Base-by-base conservation (phyloP, 2,329 filamentous ascomycete genomes). In the Talaromyces sp. region DNA sequence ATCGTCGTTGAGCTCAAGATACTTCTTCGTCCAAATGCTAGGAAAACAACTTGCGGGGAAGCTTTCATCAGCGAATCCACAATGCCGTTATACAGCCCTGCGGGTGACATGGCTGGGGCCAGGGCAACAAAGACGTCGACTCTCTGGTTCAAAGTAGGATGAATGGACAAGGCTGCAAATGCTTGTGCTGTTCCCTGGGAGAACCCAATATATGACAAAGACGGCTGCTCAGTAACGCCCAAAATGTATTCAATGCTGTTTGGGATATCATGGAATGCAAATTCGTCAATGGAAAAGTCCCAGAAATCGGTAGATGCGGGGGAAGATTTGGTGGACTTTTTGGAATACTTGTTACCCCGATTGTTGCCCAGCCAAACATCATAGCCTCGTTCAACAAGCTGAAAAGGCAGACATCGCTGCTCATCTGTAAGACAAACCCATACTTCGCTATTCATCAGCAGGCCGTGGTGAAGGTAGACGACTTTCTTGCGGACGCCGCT, bases 281-380 rank as follows among this genome's bases (percentile, higher is more conserved):
- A 99, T 71, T 99, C 90, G 72, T 99, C 95, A 71, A 99, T 98
- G 56, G 91, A 96, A 73, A 99, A 99, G 74, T 97, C 89, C 95
- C 95, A 99, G 74, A 99, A 99, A 14, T 85, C 82, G 41, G 83
- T 79, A 2, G 89, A 88, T 0, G 86, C 88, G 0, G 95, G 93
- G 0, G 91, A 88, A 64, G 82, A 81, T 62, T 88, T 83, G 56
- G 93, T 85, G 2, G 88, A 93, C 77, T 99, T 99, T 76, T 98
- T 99, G 52, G 92, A 96, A 78, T 99, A 99, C 73, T 99, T 99
- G 82, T 99, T 99, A 55, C 95, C 95, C 38, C 95, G 88, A 71
- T 99, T 99, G 75, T 99, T 99, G 56, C 95, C 95, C 64, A 99
- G 82, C 90, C 95, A 99, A 65, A 98, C 93, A 79, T 99, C 95